phyloP scores from a whole-genome alignment of 306 rosid species.

The Trifolium dubium region DNA sequence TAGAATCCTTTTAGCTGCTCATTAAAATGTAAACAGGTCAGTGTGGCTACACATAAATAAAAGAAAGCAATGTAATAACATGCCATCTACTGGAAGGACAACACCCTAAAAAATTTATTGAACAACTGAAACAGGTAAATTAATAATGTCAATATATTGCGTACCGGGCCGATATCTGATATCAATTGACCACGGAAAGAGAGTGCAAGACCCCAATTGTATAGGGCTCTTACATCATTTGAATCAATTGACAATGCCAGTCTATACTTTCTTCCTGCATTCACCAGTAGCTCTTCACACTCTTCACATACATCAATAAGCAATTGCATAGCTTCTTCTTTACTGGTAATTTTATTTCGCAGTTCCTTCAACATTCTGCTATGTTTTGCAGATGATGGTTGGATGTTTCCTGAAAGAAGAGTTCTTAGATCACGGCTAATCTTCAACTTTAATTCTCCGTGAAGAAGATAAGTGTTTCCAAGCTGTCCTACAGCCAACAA shows the following conservation, averaged over 20 bases:
- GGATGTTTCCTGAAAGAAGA: slow-evolving; percentile 61
- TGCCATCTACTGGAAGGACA: slow-evolving; percentile 21
- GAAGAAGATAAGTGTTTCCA: slow-evolving; percentile 93
- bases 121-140: slow-evolving; percentile 30
- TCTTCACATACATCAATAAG: slow-evolving; percentile 84
- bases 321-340: slow-evolving; percentile 66
- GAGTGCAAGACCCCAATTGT: slow-evolving; percentile 99
- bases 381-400: slow-evolving; percentile 50
- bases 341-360: slow-evolving; percentile 51
- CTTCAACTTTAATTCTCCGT: slow-evolving; percentile 90
- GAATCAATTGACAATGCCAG: slow-evolving; percentile 88
- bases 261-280: slow-evolving; percentile 94
- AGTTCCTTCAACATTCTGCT: slow-evolving; percentile 54
- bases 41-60: neutral
- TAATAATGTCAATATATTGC: slow-evolving; percentile 42
- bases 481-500: slow-evolving; percentile 90
- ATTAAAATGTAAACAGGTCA: neutral
- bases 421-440: slow-evolving; percentile 77
- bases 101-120: slow-evolving; percentile 21
- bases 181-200: slow-evolving; percentile 91
- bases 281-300: slow-evolving; percentile 85
- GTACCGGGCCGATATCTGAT: slow-evolving; percentile 92
- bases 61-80: slow-evolving; percentile 30
- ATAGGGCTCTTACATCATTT: slow-evolving; percentile 78
- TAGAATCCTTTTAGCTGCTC: slow-evolving; percentile 34